These are phyloP conservation scores for Grigorovia transvaalensis DNA, from an alignment of 805 yeast genomes.

Conservation along the genomic window DNA sequence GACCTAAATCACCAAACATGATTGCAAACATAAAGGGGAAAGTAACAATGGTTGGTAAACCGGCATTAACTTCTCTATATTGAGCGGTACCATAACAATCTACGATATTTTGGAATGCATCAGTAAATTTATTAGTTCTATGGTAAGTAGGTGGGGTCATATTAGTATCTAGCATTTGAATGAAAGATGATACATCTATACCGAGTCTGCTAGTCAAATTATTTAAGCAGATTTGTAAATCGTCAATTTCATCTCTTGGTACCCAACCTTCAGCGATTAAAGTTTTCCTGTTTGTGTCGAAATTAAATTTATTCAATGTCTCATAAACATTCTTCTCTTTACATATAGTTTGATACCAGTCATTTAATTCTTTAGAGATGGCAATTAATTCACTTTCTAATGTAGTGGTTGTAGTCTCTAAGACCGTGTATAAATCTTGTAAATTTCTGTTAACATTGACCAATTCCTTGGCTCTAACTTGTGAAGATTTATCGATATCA, in stretches of 20 bases:
- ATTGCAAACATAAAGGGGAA: constrained; percentile 78
- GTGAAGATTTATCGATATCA: constrained; percentile 38
- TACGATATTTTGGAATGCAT: constrained; percentile 57
- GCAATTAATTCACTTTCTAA: constrained; percentile 57
- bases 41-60: constrained; percentile 61
- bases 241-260: constrained; percentile 43
- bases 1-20: constrained; percentile 78
- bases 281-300: constrained; percentile 55
- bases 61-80: constrained; percentile 67
- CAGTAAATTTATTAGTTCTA: constrained; percentile 57
- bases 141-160: constrained; percentile 66
- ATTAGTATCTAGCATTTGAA: constrained; percentile 53
- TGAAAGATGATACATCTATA: constrained; percentile 33
- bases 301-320: constrained; percentile 55
- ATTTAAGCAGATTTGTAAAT: constrained; percentile 37
- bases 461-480: constrained; percentile 31
- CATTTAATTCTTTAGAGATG: constrained; percentile 47
- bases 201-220: constrained; percentile 27
- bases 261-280: constrained; percentile 70
- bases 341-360: constrained; percentile 45
- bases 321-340: constrained; percentile 51
- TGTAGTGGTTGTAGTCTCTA: constrained; percentile 41
- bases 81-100: constrained; percentile 76
- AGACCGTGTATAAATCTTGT: constrained; percentile 40
- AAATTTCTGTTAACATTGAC: constrained; percentile 31